Percentiles rank a stretch among this genome's conserved stretches.
phyloP scores from a whole-genome alignment of 2,329 filamentous ascomycete species.

The Chrysosporium keratinophilum region DNA sequence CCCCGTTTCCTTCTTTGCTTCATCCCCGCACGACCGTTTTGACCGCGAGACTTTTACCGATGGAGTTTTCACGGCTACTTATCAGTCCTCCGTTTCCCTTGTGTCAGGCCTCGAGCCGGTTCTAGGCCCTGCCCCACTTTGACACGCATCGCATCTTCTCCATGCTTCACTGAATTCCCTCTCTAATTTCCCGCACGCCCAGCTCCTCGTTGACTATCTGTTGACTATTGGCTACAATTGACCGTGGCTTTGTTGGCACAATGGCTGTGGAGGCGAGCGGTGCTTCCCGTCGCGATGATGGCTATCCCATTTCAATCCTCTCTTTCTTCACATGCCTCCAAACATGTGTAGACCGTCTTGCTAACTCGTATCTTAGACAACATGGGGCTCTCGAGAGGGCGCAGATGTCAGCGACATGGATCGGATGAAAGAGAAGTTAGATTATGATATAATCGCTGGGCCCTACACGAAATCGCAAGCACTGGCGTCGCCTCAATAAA shows the following conservation, averaged over 20 bases:
- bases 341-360: slow-evolving; percentile 8
- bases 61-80: not conserved
- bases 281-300: not conserved
- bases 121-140: slow-evolving; percentile 12
- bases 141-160: not conserved
- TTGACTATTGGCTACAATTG: not conserved
- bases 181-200: slow-evolving; percentile 4
- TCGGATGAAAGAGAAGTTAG: slow-evolving; percentile 16
- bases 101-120: slow-evolving; percentile 5
- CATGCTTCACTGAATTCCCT: not conserved
- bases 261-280: not conserved
- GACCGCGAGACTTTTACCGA: not conserved
- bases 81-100: not conserved
- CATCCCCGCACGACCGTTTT: not conserved
- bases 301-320: not conserved
- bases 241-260: not conserved
- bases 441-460: not conserved
- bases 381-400: slow-evolving; percentile 81
- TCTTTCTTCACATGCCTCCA: slow-evolving; percentile 3
- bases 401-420: slow-evolving; percentile 55
- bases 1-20: not conserved
- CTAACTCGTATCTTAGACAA: slow-evolving; percentile 52
- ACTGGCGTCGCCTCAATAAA: slow-evolving; percentile 1
- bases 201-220: not conserved
- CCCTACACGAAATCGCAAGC: not conserved